Evolutionary conservation across 2,329 filamentous ascomycete genomes (phyloP).

Genomic region (Fusarium protoensiforme): DNA sequence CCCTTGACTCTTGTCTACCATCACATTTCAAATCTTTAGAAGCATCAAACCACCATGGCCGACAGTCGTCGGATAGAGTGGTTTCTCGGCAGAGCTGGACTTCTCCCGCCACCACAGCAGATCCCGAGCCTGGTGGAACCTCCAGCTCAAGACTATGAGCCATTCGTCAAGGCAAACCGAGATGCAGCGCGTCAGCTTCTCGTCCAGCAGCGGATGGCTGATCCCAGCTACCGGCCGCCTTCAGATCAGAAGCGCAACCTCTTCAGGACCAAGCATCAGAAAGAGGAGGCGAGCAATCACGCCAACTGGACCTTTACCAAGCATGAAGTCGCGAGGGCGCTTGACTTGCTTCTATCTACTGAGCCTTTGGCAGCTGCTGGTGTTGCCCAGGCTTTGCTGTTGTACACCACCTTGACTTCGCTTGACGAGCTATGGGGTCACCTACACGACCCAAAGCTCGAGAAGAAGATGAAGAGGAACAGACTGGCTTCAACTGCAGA

Average conservation of each 20-base stretch:
- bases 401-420: not conserved
- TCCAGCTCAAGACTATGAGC: constrained; percentile 8
- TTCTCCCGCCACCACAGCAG: constrained; percentile 10
- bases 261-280: constrained; percentile 13
- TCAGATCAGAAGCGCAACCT: constrained; percentile 10
- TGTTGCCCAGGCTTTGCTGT: constrained; percentile 13
- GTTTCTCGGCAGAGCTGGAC: constrained; percentile 17
- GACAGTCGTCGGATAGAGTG: constrained; percentile 4
- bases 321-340: constrained; percentile 15
- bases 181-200: constrained; percentile 7
- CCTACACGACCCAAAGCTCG: constrained; percentile 3
- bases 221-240: not conserved
- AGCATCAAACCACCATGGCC: constrained; percentile 1
- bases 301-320: constrained; percentile 22
- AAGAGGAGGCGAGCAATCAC: not conserved
- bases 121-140: constrained; percentile 6
- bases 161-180: not conserved
- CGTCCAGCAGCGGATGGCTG: not conserved
- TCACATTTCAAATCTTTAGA: not conserved
- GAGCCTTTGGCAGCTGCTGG: constrained; percentile 6
- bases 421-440: constrained; percentile 27
- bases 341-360: not conserved
- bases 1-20: not conserved
- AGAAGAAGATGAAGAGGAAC: constrained; percentile 25
- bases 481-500: not conserved